Percentiles rank a stretch among this genome's conserved stretches.
These are phyloP conservation scores for Trametes villosa DNA, from an alignment of 768 basidiomycete genomes.

Conservation along the genomic window DNA sequence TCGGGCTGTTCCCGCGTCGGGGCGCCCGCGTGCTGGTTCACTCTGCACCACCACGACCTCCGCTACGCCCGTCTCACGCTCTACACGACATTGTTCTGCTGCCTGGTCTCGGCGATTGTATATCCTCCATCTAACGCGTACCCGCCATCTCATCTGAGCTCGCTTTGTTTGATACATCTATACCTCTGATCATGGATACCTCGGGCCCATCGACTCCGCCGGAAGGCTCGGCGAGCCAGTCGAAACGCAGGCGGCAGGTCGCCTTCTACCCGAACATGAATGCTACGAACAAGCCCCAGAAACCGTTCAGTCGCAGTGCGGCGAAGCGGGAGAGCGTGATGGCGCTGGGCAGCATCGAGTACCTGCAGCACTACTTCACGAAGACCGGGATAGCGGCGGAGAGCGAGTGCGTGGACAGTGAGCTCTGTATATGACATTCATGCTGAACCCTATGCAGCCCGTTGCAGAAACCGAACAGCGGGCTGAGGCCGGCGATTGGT, in stretches of 20 bases:
- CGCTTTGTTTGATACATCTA: constrained; percentile 1
- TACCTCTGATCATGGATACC: constrained; percentile 18
- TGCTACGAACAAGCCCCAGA: constrained; percentile 70
- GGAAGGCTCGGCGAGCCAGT: constrained; percentile 1
- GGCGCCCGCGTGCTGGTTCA: constrained; percentile 14
- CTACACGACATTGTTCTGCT: constrained; percentile 2
- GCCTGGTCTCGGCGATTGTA: not conserved
- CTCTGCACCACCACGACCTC: constrained; percentile 18
- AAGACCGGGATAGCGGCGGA: constrained; percentile 80
- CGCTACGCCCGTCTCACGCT: constrained; percentile 13
- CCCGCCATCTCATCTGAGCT: not conserved
- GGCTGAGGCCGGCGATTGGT: constrained; percentile 79
- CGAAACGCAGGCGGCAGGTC: constrained; percentile 65
- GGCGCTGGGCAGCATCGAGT: constrained; percentile 94
- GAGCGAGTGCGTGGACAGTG: constrained; percentile 60
- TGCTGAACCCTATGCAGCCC: constrained; percentile 34
- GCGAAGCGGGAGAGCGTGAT: constrained; percentile 94
- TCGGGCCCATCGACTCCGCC: constrained; percentile 11
- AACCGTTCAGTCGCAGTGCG: constrained; percentile 88
- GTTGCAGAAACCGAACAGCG: constrained; percentile 56
- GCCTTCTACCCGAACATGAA: constrained; percentile 81
- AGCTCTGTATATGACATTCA: constrained; percentile 3
- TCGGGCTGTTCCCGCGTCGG: not conserved
- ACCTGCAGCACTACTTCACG: constrained; percentile 93
- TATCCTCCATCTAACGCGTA: not conserved